Percentiles rank a stretch among this genome's conserved stretches.
Conservation (phyloP, 805 yeast genomes). For the Candida nanaspora region DNA sequence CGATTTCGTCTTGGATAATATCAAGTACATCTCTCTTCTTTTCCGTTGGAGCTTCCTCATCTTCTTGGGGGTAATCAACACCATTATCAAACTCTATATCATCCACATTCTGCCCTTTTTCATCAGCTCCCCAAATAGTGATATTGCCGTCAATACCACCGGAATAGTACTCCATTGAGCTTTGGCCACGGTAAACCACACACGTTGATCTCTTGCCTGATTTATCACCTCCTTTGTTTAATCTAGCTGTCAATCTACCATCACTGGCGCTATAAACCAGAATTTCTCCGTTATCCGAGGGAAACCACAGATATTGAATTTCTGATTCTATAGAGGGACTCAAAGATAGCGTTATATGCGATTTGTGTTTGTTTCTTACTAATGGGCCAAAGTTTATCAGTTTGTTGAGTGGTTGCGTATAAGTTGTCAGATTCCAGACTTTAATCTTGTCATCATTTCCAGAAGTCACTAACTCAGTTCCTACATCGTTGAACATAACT, state of each 20-base stretch:
- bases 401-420: constrained; percentile 41
- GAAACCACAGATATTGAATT: constrained; percentile 54
- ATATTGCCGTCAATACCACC: constrained; percentile 69
- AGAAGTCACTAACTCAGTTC: constrained; percentile 53
- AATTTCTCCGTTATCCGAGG: constrained; percentile 71
- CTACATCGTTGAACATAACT: constrained; percentile 62
- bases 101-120: neutral
- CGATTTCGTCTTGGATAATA: constrained; percentile 22
- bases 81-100: constrained; percentile 15
- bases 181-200: constrained; percentile 40
- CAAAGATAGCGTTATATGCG: constrained; percentile 48
- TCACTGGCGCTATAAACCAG: constrained; percentile 49
- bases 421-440: constrained; percentile 66
- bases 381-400: constrained; percentile 73
- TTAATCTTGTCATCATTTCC: constrained; percentile 79
- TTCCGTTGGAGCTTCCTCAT: neutral
- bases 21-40: constrained; percentile 14
- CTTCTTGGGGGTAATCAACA: constrained; percentile 1
- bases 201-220: constrained; percentile 38
- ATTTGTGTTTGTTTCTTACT: constrained; percentile 56
- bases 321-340: constrained; percentile 47
- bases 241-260: constrained; percentile 55
- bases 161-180: constrained; percentile 39
- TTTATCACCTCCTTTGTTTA: constrained; percentile 38
- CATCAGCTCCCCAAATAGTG: constrained; percentile 43